These are phyloP conservation scores for Adenanthera pavonina DNA, from an alignment of 306 rosid genomes.

Conservation along the genomic window DNA sequence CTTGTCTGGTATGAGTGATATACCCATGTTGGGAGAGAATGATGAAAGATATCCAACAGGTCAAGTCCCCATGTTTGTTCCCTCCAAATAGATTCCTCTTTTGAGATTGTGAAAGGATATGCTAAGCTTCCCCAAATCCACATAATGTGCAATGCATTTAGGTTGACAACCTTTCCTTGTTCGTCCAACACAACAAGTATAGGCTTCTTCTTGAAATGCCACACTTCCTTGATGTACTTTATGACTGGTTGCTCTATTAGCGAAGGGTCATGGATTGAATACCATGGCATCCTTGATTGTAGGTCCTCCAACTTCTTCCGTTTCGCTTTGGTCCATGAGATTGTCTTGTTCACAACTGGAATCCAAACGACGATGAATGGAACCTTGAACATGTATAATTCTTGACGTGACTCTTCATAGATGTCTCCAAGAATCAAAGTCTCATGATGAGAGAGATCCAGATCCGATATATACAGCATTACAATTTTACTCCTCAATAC, in stretches of 20 bases:
- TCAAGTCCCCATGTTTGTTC: constrained; percentile 58
- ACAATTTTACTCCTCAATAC: constrained; percentile 56
- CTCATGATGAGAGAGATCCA: constrained; percentile 44
- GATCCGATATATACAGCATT: constrained; percentile 60
- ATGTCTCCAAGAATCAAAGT: constrained; percentile 49
- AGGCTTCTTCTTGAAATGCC: constrained; percentile 61
- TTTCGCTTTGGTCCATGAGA: constrained; percentile 30
- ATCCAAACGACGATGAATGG: constrained; percentile 70
- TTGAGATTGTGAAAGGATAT: constrained; percentile 57
- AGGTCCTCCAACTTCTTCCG: constrained; percentile 35
- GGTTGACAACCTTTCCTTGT: constrained; percentile 57
- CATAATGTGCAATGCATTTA: constrained; percentile 73
- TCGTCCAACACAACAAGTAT: constrained; percentile 63
- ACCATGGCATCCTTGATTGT: constrained; percentile 56
- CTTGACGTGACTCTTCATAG: constrained; percentile 48
- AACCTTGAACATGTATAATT: constrained; percentile 41
- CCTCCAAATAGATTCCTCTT: constrained; percentile 65
- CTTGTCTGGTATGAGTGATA: not conserved
- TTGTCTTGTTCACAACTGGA: constrained; percentile 49
- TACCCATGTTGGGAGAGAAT: constrained; percentile 53
- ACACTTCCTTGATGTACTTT: constrained; percentile 58
- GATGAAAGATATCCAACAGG: constrained; percentile 53
- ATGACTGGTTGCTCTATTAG: constrained; percentile 45
- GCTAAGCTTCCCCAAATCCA: constrained; percentile 80
- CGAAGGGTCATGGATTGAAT: constrained; percentile 54